Conservation (phyloP, 2,329 filamentous ascomycete species). For the Lecanicillium sp. region DNA sequence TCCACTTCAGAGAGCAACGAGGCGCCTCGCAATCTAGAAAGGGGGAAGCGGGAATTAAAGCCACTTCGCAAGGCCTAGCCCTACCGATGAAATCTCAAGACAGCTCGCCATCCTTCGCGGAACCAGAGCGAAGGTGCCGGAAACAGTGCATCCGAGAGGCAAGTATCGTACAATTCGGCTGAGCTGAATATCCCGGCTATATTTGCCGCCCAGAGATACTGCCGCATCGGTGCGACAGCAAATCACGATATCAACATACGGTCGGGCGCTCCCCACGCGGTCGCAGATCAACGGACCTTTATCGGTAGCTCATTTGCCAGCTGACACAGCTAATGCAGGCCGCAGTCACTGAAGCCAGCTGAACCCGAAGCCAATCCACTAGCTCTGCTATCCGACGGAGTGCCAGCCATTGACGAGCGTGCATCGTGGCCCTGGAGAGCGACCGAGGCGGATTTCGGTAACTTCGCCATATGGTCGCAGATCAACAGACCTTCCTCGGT, state of each 20-base stretch:
- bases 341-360: not conserved
- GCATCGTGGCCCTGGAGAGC: not conserved
- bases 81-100: not conserved
- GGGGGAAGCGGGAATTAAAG: not conserved
- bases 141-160: not conserved
- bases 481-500: slow-evolving; percentile 1
- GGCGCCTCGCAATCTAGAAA: not conserved
- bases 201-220: not conserved
- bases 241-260: not conserved
- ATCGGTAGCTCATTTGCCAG: not conserved
- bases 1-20: not conserved
- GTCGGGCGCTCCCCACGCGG: slow-evolving; percentile 2
- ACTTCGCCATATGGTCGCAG: not conserved
- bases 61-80: not conserved
- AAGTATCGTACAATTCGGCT: slow-evolving; percentile 3
- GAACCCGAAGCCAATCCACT: not conserved
- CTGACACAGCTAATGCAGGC: not conserved
- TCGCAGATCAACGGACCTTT: slow-evolving; percentile 1
- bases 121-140: not conserved
- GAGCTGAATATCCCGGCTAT: not conserved
- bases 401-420: not conserved
- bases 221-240: not conserved
- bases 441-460: no score
- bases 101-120: not conserved
- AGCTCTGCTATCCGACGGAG: not conserved